Percentiles rank a stretch among this genome's conserved stretches.
Conservation (phyloP, 768 basidiomycete species). For the Hericium alpestre region DNA sequence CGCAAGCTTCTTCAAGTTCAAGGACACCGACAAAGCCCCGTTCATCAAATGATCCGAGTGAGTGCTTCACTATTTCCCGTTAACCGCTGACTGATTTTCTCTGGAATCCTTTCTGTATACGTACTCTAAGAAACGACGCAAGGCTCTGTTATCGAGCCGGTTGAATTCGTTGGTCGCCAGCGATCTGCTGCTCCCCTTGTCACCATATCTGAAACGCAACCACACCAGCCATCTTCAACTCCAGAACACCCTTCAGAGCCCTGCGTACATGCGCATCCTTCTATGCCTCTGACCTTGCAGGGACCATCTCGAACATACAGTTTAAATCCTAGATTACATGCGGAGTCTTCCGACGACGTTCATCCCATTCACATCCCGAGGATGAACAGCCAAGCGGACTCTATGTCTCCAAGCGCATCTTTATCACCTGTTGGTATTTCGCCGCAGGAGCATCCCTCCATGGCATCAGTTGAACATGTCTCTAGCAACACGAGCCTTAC, state of each 20-base stretch:
- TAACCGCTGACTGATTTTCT: neutral
- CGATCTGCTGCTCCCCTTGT: neutral
- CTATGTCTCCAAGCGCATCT: neutral
- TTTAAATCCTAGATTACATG: neutral
- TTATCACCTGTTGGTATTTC: neutral
- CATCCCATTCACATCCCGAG: neutral
- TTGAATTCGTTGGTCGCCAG: too few species aligned
- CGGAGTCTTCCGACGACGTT: neutral
- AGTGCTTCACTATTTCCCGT: slow-evolving; percentile 4
- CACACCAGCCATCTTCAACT: too few species aligned
- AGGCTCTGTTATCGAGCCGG: too few species aligned
- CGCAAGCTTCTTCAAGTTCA: slow-evolving; percentile 1
- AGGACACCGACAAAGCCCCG: slow-evolving; percentile 1
- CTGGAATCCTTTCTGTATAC: too few species aligned
- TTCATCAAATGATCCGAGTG: slow-evolving; percentile 26
- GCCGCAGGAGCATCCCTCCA: neutral
- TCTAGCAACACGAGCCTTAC: slow-evolving; percentile 3
- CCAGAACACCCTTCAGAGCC: too few species aligned
- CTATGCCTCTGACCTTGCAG: neutral
- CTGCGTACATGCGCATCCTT: neutral
- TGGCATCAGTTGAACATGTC: neutral
- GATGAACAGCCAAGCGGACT: neutral
- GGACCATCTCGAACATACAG: neutral
- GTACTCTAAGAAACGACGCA: too few species aligned
- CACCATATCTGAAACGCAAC: neutral